These are phyloP conservation scores for Silybum marianum DNA, from an alignment of 129 eudicot species.

Conservation along the genomic window DNA sequence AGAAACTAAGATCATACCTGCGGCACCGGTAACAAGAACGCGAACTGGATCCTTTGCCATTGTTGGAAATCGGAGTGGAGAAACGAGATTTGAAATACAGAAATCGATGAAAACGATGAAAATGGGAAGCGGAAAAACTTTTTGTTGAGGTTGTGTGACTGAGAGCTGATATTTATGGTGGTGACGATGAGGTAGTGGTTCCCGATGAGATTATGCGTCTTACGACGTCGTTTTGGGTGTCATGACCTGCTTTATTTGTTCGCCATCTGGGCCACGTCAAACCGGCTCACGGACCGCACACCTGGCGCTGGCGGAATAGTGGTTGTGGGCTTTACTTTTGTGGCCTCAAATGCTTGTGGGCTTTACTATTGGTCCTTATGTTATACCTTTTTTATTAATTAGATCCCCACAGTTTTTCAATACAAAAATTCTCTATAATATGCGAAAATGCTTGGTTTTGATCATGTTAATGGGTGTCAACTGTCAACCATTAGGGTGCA, in stretches of 20 bases:
- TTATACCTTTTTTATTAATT: not conserved
- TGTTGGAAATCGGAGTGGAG: slow-evolving; percentile 28
- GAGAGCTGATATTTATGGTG: slow-evolving; percentile 30
- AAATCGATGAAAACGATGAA: slow-evolving; percentile 32
- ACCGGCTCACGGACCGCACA: slow-evolving; percentile 32
- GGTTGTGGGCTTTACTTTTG: slow-evolving; percentile 14
- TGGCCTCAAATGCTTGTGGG: not conserved
- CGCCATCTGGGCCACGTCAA: slow-evolving; percentile 33
- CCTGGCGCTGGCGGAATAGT: slow-evolving; percentile 29
- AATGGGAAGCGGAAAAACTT: slow-evolving; percentile 4
- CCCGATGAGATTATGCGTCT: not conserved
- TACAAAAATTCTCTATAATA: not conserved
- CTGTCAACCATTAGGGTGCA: not conserved
- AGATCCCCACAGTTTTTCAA: not conserved
- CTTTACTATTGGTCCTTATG: not conserved
- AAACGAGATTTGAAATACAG: not conserved
- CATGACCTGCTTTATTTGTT: slow-evolving; percentile 16
- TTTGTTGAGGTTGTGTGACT: not conserved
- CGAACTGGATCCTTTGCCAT: slow-evolving; percentile 87
- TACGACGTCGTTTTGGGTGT: slow-evolving; percentile 30
- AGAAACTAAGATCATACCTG: slow-evolving; percentile 48
- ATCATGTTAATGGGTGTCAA: not conserved
- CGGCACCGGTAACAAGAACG: slow-evolving; percentile 95
- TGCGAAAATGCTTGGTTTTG: not conserved
- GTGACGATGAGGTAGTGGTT: slow-evolving; percentile 16